These are phyloP conservation scores for Aspergillus sclerotiicarbonarius DNA, from an alignment of 495 filamentous ascomycete species.

Conservation along the genomic window DNA sequence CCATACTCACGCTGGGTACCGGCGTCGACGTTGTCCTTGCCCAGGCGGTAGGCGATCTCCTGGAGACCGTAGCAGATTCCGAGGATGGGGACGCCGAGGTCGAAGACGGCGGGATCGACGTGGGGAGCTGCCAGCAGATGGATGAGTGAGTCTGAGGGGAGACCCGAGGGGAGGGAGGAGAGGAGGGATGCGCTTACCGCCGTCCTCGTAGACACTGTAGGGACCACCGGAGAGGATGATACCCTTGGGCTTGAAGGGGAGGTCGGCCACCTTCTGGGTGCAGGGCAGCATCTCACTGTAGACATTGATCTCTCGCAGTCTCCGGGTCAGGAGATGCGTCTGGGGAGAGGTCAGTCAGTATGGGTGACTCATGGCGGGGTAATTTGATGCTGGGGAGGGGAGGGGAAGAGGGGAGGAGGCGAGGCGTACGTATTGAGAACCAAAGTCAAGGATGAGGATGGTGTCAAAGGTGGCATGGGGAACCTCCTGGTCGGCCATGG, in stretches of 20 bases:
- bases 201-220: constrained; percentile 70
- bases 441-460: constrained; percentile 65
- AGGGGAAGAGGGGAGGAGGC: background rate
- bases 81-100: constrained; percentile 72
- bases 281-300: constrained; percentile 93
- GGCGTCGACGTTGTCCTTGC: constrained; percentile 65
- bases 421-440: constrained; percentile 38
- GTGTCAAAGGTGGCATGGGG: constrained; percentile 63
- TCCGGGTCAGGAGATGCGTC: constrained; percentile 62
- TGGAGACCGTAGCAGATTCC: constrained; percentile 82
- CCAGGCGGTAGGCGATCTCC: constrained; percentile 75
- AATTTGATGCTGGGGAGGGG: background rate
- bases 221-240: constrained; percentile 71
- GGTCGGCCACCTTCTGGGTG: constrained; percentile 77
- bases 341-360: background rate
- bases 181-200: constrained; percentile 12
- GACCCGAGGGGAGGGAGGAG: background rate
- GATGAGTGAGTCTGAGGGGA: background rate
- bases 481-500: constrained; percentile 23
- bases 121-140: constrained; percentile 52
- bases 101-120: constrained; percentile 76
- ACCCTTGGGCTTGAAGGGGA: constrained; percentile 79
- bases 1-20: constrained; percentile 74
- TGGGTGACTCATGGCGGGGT: constrained; percentile 10
- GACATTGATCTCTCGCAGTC: constrained; percentile 77